A percentile compares a stretch with the other conserved stretches of the same genome.
Evolutionary conservation across 2,329 filamentous ascomycete genomes (phyloP).

Genomic region (Coniochaeta ligniaria): DNA sequence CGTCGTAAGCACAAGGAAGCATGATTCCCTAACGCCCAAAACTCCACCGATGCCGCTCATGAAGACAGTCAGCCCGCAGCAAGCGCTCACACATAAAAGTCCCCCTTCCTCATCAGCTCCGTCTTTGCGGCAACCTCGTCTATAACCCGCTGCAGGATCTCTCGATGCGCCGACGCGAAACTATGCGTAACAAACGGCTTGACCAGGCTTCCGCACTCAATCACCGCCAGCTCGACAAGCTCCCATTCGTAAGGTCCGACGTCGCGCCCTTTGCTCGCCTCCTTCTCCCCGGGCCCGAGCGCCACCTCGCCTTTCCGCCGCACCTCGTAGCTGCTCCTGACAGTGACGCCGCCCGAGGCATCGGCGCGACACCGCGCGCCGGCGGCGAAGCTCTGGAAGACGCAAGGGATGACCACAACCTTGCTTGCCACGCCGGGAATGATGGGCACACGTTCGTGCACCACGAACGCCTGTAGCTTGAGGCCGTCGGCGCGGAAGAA

Average conservation of each 20-base stretch:
- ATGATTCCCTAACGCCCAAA: neutral
- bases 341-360: slow-evolving; percentile 32
- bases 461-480: slow-evolving; percentile 20
- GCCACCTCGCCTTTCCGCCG: slow-evolving; percentile 13
- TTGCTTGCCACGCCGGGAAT: slow-evolving; percentile 31
- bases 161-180: slow-evolving; percentile 21
- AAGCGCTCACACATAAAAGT: neutral
- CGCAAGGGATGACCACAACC: slow-evolving; percentile 31
- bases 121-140: slow-evolving; percentile 8
- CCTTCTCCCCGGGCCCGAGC: slow-evolving; percentile 3
- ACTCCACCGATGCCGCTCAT: slow-evolving; percentile 1
- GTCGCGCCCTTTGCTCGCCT: neutral
- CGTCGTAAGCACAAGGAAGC: neutral
- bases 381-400: slow-evolving; percentile 32
- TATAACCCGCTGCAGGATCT: slow-evolving; percentile 22
- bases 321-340: slow-evolving; percentile 31
- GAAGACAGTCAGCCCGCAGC: neutral
- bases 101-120: neutral
- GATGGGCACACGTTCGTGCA: slow-evolving; percentile 28
- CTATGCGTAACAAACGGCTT: slow-evolving; percentile 25
- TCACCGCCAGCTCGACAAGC: slow-evolving; percentile 24
- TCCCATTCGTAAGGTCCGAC: slow-evolving; percentile 17
- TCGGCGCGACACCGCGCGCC: slow-evolving; percentile 35
- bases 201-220: slow-evolving; percentile 24
- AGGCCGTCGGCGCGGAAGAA: slow-evolving; percentile 29